Evolutionary conservation across 75 land plant genomes (phyloP).

Genomic region (Cryptomeria japonica): DNA sequence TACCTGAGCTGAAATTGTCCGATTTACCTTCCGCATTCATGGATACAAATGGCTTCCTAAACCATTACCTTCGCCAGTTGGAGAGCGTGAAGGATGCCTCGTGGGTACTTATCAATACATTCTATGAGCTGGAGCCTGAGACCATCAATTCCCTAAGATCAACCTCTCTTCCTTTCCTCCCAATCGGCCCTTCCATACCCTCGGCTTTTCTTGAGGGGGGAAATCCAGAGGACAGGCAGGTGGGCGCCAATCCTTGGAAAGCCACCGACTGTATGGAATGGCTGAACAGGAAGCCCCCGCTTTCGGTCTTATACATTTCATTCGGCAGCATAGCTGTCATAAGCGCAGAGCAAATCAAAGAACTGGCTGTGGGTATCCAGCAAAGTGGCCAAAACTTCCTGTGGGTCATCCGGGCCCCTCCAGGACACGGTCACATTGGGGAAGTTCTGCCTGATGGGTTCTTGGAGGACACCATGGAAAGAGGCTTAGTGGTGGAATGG

Average conservation of each 20-base stretch:
- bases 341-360: neutral
- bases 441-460: neutral
- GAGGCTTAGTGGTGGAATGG: neutral
- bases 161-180: neutral
- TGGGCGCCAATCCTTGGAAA: neutral
- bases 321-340: conserved; percentile 11
- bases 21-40: neutral
- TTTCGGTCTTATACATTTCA: conserved; percentile 14
- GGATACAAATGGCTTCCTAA: neutral
- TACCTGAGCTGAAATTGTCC: neutral
- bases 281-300: conserved; percentile 3
- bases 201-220: neutral
- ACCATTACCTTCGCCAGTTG: neutral
- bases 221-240: neutral
- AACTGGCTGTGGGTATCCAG: conserved; percentile 10
- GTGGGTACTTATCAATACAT: conserved; percentile 4
- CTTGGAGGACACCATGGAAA: neutral
- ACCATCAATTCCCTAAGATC: neutral
- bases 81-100: neutral
- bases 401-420: conserved; percentile 13
- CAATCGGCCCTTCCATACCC: conserved; percentile 2
- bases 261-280: conserved; percentile 17
- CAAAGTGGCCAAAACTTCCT: neutral
- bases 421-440: neutral
- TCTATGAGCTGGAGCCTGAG: neutral